phyloP scores from a whole-genome alignment of 2,329 filamentous ascomycete species.

The Nannizziopsis arthrosporioides region DNA sequence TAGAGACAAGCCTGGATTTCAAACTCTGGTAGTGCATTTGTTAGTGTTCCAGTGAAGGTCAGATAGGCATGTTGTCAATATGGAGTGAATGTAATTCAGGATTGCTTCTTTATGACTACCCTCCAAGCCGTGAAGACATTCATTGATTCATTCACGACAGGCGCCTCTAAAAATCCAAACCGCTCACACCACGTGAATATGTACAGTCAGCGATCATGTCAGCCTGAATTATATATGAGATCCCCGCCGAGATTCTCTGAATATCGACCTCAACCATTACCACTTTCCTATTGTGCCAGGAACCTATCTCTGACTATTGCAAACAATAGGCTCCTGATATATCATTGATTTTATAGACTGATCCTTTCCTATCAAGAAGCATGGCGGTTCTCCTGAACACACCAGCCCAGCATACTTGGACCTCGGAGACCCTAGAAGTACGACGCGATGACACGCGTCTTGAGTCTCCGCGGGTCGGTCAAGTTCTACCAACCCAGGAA shows the following conservation, averaged over 20 bases:
- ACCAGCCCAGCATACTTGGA: not conserved
- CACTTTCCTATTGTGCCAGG: not conserved
- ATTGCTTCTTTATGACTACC: not conserved
- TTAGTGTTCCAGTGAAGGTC: too few species aligned
- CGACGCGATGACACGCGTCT: not conserved
- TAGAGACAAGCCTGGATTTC: too few species aligned
- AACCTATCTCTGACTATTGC: not conserved
- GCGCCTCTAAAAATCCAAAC: not conserved
- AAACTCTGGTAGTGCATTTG: too few species aligned
- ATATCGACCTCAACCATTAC: not conserved
- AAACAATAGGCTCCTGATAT: not conserved
- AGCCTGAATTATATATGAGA: not conserved
- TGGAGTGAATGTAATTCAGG: too few species aligned
- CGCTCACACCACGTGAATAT: not conserved
- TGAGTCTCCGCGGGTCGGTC: not conserved
- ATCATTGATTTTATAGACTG: not conserved
- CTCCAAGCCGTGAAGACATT: not conserved
- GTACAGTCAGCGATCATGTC: constrained; percentile 8
- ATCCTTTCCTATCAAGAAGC: not conserved
- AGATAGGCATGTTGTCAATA: too few species aligned
- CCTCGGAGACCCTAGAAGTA: not conserved
- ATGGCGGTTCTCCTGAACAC: not conserved
- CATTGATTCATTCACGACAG: not conserved
- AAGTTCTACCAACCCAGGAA: not conserved
- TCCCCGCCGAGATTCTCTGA: not conserved